A percentile compares a stretch with the other conserved stretches of the same genome.
Evolutionary conservation across 2,329 filamentous ascomycete species (phyloP).

Genomic region (Stemphylium lycopersici): DNA sequence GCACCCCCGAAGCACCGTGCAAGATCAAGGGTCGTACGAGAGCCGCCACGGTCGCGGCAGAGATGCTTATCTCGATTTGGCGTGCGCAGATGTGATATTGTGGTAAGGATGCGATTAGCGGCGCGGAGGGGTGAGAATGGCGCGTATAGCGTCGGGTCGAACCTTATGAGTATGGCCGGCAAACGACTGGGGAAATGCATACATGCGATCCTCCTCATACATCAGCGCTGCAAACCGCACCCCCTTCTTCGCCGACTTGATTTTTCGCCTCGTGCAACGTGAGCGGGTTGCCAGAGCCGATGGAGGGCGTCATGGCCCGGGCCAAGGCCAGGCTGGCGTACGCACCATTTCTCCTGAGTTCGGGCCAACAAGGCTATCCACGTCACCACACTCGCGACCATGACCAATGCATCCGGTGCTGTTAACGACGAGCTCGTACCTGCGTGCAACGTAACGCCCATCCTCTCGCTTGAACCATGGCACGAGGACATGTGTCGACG

Average conservation of each 20-base stretch:
- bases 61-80: background rate
- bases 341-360: constrained; percentile 26
- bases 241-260: background rate
- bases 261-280: background rate
- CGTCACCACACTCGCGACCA: constrained; percentile 24
- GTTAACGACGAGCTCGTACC: background rate
- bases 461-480: background rate
- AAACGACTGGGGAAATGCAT: constrained; percentile 5
- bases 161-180: background rate
- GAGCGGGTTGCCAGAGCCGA: constrained; percentile 3
- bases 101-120: constrained; percentile 4
- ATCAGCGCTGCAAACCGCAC: background rate
- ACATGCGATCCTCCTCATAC: background rate
- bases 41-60: too few species aligned
- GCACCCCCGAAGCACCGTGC: too few species aligned
- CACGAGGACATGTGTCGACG: constrained; percentile 6
- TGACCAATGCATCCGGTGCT: constrained; percentile 1
- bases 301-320: constrained; percentile 16
- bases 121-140: background rate
- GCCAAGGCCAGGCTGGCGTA: constrained; percentile 15
- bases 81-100: background rate
- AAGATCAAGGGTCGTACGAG: too few species aligned
- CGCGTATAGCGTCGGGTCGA: background rate
- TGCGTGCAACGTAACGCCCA: constrained; percentile 1
- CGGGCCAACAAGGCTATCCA: constrained; percentile 23